Evolutionary conservation across 371 early-diverging fungal species (phyloP), one percentile per base, ranked within the genome.

Genomic region (Mortierella sp.): DNA sequence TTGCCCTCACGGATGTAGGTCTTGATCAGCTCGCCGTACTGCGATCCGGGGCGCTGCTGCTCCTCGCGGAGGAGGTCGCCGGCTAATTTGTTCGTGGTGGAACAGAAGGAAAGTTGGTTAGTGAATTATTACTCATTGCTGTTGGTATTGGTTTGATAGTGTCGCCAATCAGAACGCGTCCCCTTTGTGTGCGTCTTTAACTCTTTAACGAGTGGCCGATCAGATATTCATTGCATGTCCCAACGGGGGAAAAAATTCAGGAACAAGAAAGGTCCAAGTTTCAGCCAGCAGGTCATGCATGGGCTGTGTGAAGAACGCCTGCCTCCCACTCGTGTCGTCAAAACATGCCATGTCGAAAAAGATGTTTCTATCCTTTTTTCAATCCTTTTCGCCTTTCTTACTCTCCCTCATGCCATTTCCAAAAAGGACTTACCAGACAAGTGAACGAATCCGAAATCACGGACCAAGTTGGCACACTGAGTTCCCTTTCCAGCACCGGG

Each of bases 11-110:
- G 95, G 87, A 99, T 98, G 82, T 95, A 96, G 55, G 88, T 91
- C 79, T 94, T 93, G 88, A 99, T 99, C 75, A 98, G 86, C 75
- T 97, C 96, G 70, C 98, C 98, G 87, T 95, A 95, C 72, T 95
- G 89, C 6, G 98, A 97, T n/a, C 94, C 96, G 51, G 89, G 87
- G 27, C 97, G 94, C 75, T 94, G 88, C 83, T 96, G 96, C 83
- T 99, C 99, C 11, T 90, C 98, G 60, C 99, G 96, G 49, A 99
- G 91, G 51, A 99, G 91, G 82, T 99, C 99, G 70, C 99, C 99
- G 70, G 99, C 99, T 96, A 75, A 41, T 49, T 38, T 8, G 5
- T 55, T 60, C 12, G 16, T 32, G 27, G 11, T 58, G 6, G 27
- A 54, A 6, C 12, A 16, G 54, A 70, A 58, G 51, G 11, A 38